Evolutionary conservation across 805 yeast species (phyloP).

Genomic region (Ogataea chonburiensis): DNA sequence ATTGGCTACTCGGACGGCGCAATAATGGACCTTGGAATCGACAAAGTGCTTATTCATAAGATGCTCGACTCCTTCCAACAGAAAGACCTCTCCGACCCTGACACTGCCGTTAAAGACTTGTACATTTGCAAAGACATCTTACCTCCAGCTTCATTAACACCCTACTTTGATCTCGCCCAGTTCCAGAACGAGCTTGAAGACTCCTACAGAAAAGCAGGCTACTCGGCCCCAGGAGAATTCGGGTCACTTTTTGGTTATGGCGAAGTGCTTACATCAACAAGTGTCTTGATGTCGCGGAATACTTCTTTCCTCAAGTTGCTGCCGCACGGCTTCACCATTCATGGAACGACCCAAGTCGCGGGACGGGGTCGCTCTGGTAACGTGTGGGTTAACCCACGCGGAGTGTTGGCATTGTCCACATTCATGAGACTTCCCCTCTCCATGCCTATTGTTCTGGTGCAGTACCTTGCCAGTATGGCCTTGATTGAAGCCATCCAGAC

Average conservation of each 20-base stretch:
- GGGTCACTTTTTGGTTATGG: constrained; percentile 74
- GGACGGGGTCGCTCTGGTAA: constrained; percentile 97
- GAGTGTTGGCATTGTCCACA: constrained; percentile 81
- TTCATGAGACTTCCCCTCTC: constrained; percentile 59
- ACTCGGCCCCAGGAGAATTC: constrained; percentile 35
- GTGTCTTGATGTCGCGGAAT: constrained; percentile 73
- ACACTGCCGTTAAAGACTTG: constrained; percentile 54
- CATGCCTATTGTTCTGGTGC: constrained; percentile 73
- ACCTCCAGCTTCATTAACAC: constrained; percentile 58
- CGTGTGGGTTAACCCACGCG: constrained; percentile 92
- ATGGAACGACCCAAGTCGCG: constrained; percentile 81
- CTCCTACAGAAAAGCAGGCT: constrained; percentile 31
- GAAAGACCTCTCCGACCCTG: constrained; percentile 49
- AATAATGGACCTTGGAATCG: constrained; percentile 51
- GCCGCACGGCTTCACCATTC: constrained; percentile 68
- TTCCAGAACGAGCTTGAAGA: constrained; percentile 50
- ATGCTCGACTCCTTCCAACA: constrained; percentile 35
- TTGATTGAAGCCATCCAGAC: constrained; percentile 71
- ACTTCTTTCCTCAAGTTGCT: constrained; percentile 51
- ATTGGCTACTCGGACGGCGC: constrained; percentile 40
- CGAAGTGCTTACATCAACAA: constrained; percentile 89
- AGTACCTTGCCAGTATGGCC: constrained; percentile 82
- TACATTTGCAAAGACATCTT: constrained; percentile 39
- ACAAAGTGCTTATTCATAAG: constrained; percentile 51
- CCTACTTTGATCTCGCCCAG: constrained; percentile 63